Evolutionary conservation across 495 filamentous ascomycete species (phyloP), one percentile per base, ranked within the genome.

Genomic region (Penicillium pancosmium): DNA sequence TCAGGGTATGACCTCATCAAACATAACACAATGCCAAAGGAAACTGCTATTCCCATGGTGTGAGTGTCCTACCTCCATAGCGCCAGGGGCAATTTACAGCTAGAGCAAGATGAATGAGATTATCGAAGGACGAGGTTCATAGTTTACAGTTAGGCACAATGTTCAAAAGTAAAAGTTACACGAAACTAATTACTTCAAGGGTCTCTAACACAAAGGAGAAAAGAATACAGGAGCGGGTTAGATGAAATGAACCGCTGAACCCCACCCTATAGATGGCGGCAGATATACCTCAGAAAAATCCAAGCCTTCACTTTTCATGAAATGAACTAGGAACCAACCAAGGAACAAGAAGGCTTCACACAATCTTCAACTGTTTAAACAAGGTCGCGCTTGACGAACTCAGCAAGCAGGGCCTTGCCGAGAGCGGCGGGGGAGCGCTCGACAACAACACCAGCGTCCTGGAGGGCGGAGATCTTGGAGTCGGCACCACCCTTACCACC

Each of bases 401-500:
- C 91, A 50, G 88, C 89, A 67, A 92, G 89, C 70, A 99, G 80
- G 52, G 91, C 87, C 85, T 96, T 96, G 63, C 94, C 94, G 54
- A 99, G 83, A 52, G 82, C 71, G 61, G 94, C 94, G 64, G 94
- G 94, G 71, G 91, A 96, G 71, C 94, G 86, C 86, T 98, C 94
- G 40, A 99, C 94, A 68, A 97, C 82, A 58, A 97, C 94, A 72
- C 94, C 94, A 52, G 95, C 95, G 62, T 84, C 83, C 80, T 98
- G 90, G 35, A 99, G 86, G 56, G 94, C 94, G 66, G 85, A 77
- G 76, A 99, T 99, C 87, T 99, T 99, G 61, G 91, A 95, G 78
- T 97, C 90, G 54, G 94, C 94, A 70, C 90, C 94, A 70, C 94
- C 94, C 86, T 97, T 97, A 57, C 94, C 94, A 66, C 94, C 94